Conservation (phyloP, 139 green algal species). For the Chlamydomonas asymmetrica region DNA sequence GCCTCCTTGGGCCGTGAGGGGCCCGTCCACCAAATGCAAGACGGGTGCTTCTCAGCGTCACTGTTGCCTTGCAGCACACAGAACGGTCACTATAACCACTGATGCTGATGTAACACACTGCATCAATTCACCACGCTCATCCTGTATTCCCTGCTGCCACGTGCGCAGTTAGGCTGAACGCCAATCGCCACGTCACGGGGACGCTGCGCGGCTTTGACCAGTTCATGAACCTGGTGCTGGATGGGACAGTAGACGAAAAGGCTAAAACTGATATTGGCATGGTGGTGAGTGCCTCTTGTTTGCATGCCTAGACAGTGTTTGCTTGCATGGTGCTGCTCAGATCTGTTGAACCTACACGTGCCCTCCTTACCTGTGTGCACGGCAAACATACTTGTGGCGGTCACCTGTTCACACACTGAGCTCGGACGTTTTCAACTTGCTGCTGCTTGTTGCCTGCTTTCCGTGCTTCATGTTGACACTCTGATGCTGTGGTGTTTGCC, state of each 20-base stretch:
- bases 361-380: neutral
- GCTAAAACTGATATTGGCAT: slow-evolving; percentile 93
- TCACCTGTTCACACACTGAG: neutral
- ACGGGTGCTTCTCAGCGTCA: neutral
- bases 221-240: slow-evolving; percentile 99
- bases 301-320: neutral
- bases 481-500: neutral
- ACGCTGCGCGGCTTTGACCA: slow-evolving; percentile 97
- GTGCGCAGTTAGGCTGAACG: slow-evolving; percentile 77
- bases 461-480: neutral
- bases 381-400: neutral
- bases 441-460: neutral
- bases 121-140: neutral
- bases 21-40: no score
- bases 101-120: neutral
- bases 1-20: no score
- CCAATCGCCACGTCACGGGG: slow-evolving; percentile 91
- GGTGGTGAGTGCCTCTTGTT: slow-evolving; percentile 73
- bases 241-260: slow-evolving; percentile 91
- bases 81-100: no score
- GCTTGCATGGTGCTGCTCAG: neutral
- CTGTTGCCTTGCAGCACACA: neutral
- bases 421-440: neutral
- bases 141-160: neutral
- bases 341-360: neutral